phyloP scores from a whole-genome alignment of 108 stramenopile species.

The Fistulifera pelliculosa region DNA sequence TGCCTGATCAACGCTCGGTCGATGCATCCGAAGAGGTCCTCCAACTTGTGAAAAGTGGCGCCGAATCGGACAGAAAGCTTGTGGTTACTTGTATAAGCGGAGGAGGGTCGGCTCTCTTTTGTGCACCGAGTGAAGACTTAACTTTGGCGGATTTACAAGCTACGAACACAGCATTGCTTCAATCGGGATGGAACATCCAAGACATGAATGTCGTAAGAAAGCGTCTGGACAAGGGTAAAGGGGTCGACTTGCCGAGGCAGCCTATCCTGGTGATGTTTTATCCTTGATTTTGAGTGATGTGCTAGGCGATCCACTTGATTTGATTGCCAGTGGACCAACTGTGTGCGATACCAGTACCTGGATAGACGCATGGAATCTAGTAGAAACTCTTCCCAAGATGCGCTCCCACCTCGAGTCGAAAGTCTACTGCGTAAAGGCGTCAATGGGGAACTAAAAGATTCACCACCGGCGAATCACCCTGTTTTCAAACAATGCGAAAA shows the following conservation, averaged over 20 bases:
- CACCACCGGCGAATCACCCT: slow-evolving; percentile 37
- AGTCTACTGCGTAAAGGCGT: slow-evolving; percentile 19
- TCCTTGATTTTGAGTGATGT: slow-evolving; percentile 39
- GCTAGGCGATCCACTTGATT: slow-evolving; percentile 82
- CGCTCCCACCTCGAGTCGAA: slow-evolving; percentile 16
- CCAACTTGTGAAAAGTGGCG: slow-evolving; percentile 18
- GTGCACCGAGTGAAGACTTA: slow-evolving; percentile 47
- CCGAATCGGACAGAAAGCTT: slow-evolving; percentile 15
- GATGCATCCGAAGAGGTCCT: slow-evolving; percentile 47
- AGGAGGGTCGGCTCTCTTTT: slow-evolving; percentile 78
- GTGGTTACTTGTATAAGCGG: slow-evolving; percentile 70
- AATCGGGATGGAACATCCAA: slow-evolving; percentile 70
- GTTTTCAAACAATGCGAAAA: slow-evolving; percentile 38
- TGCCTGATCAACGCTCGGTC: slow-evolving; percentile 69
- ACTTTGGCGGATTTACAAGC: slow-evolving; percentile 50
- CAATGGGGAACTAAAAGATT: slow-evolving; percentile 32
- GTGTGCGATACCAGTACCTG: slow-evolving; percentile 61
- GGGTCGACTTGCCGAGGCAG: slow-evolving; percentile 53
- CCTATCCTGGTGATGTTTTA: slow-evolving; percentile 32
- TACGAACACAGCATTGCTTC: slow-evolving; percentile 47
- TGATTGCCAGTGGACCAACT: slow-evolving; percentile 84
- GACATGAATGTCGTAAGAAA: slow-evolving; percentile 83
- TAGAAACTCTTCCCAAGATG: slow-evolving; percentile 14
- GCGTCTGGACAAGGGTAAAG: slow-evolving; percentile 68
- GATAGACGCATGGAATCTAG: slow-evolving; percentile 48